Evolutionary conservation across 192 early-diverging fungal genomes (phyloP).

Genomic region (Backusella luteola): DNA sequence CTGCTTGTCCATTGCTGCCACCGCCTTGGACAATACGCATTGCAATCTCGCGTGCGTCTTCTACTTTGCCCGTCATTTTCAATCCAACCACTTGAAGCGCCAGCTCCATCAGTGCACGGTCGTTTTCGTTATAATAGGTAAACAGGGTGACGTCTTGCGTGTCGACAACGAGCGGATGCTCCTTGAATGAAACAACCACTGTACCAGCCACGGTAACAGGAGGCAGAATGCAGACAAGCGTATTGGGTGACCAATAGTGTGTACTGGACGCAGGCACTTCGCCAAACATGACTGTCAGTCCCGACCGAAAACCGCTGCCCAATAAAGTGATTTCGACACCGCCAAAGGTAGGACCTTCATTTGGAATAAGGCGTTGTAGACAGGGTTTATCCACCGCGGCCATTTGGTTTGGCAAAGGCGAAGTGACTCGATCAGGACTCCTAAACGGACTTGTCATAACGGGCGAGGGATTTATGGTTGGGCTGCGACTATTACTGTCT

Average conservation of each 20-base stretch:
- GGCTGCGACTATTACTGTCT: not conserved
- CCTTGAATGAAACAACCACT: conserved; percentile 52
- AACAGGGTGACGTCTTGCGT: conserved; percentile 42
- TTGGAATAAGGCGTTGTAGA: conserved; percentile 62
- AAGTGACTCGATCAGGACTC: not conserved
- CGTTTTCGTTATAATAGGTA: conserved; percentile 63
- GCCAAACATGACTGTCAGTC: conserved; percentile 74
- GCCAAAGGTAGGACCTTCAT: conserved; percentile 75
- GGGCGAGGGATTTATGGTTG: not conserved
- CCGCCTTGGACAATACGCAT: conserved; percentile 51
- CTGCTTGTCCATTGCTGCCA: conserved; percentile 10
- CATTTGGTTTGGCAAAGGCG: not conserved
- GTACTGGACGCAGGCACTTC: conserved; percentile 61
- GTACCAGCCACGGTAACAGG: conserved; percentile 62
- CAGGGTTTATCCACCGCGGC: conserved; percentile 8
- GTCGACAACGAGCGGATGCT: conserved; percentile 30
- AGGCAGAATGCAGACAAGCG: conserved; percentile 74
- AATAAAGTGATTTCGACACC: conserved; percentile 74
- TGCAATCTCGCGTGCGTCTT: conserved; percentile 63
- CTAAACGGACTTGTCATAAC: conserved; percentile 9
- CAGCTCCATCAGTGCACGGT: conserved; percentile 78
- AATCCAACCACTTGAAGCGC: conserved; percentile 79
- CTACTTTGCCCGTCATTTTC: conserved; percentile 62
- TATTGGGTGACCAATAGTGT: conserved; percentile 69
- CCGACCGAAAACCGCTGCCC: conserved; percentile 70